Evolutionary conservation across 1,139 yeast genomes (phyloP), one percentile per base, ranked within the genome.

Genomic region (Wickerhamomyces sp.): DNA sequence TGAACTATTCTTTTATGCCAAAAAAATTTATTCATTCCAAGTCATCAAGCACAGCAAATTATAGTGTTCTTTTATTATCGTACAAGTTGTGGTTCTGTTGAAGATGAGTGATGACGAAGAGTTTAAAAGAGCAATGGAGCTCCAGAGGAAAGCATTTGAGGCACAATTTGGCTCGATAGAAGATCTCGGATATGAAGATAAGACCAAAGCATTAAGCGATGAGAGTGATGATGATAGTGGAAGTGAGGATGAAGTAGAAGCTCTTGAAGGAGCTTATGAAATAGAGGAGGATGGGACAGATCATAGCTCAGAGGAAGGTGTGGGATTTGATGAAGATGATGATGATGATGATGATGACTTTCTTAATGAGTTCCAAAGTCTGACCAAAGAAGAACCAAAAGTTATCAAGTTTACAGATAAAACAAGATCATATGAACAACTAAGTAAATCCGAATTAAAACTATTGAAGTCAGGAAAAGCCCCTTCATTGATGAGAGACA

Each of bases 161-260:
- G 78, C 79, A 7, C 89, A 82, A 65, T 84, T 84, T 61, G 89
- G 88, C 0, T 66, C 78, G 4, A 57, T 84, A 7, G 87, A 79
- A 55, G 68, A 68, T 3, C 60, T 79, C 72, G 88, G 88, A 6
- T 81, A 63, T 56, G 73, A 74, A 42, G 88, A 82, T 56, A 77
- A 73, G 59, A 67, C 79, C 8, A 74, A 67, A 49, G 51, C 31
- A 23, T 18, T 31, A 13, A 14, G 18, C 9, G 14, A 32, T 34
- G 33, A 8, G 3, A 34, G 37, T 34, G 33, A 30, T 30, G 13
- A 13, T 34, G 26, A n/a, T 8, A 29, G 40, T 30, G 47, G 32
- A 10, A 29, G 31, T 29, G 31, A 29, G 10, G 31, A 29, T 29
- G 31, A 29, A 29, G 13, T 9, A 3, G 31, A 3, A 29, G 7